Evolutionary conservation across 2,329 filamentous ascomycete genomes (phyloP), one percentile per base, ranked within the genome.

Genomic region (Neurospora sp.): DNA sequence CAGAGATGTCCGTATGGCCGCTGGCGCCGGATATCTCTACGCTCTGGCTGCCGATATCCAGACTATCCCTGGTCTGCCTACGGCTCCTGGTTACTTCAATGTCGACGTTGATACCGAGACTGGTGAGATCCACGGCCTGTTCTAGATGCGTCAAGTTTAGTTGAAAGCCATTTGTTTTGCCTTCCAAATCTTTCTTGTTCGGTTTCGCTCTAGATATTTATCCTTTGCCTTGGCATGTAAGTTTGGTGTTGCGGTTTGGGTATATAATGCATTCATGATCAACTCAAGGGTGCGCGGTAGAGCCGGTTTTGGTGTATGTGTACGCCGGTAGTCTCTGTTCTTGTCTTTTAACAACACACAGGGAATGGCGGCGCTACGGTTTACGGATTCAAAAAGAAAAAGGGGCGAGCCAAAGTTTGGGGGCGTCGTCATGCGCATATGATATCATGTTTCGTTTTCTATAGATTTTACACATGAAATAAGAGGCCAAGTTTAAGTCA

Each of bases 21-120:
- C 94, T 71, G 96, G 96, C 77, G 96, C 93, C 72, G 96, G 96
- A 73, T 97, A 97, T 80, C 82, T 97, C 86, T 97, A 97, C 76
- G 96, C 96, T 6, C 86, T 98, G 72, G 96, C 96, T 69, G 96
- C 96, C 15, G 96, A 99, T 78, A 98, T 99, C 74, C 96, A 98
- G 84, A 99, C 96, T 1, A 99, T 99, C 73, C 96, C 96, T 15
- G 96, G 96, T 72, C 84, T 99, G 73, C 95, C 95, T 10, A 98
- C 96, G 8, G 95, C 95, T 23, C 96, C 95, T 8, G 96, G 96
- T 11, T 98, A 98, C 79, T 84, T 98, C 72, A 97, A 97, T 77
- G 94, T 97, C 66, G 95, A 97, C 75, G 90, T 91, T 43, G 90
- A 95, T 76, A 82, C 85, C 6, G 91, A 93, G 83, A 94, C 91